These are phyloP conservation scores for Chernovozyma aurita DNA, from an alignment of 1,139 yeast genomes.

Conservation along the genomic window DNA sequence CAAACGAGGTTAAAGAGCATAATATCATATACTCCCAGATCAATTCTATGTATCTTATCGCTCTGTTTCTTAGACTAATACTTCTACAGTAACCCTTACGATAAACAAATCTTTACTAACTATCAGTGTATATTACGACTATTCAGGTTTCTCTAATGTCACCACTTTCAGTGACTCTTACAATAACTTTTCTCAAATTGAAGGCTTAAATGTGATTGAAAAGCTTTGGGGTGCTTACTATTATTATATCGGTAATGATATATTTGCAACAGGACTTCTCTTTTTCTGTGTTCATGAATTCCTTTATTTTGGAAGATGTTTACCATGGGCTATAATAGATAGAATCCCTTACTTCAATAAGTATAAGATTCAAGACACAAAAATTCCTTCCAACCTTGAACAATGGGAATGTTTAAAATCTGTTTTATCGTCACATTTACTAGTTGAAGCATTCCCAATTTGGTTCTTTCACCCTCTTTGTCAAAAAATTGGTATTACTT, in stretches of 20 bases:
- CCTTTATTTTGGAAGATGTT: conserved; percentile 77
- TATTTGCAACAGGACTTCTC: conserved; percentile 77
- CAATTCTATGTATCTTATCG: no score
- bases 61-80: no score
- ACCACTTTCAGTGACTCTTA: conserved; percentile 36
- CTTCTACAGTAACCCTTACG: no score
- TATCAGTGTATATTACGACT: conserved; percentile 36
- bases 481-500: conserved; percentile 66
- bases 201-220: conserved; percentile 41
- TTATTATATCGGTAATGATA: conserved; percentile 66
- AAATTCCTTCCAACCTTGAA: conserved; percentile 71
- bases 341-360: conserved; percentile 68
- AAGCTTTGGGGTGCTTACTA: conserved; percentile 78
- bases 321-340: conserved; percentile 83
- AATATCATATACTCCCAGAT: no score
- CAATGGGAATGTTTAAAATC: conserved; percentile 90
- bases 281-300: conserved; percentile 72
- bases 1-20: no score
- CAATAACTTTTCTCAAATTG: conserved; percentile 30
- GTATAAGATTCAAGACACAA: conserved; percentile 78
- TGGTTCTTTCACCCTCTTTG: conserved; percentile 95
- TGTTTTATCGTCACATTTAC: conserved; percentile 76
- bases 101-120: no score
- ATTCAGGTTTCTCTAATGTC: conserved; percentile 34
- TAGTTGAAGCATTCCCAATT: conserved; percentile 92